A percentile compares a stretch with the other conserved stretches of the same genome.
These are phyloP conservation scores for Colletotrichum somersetense DNA, from an alignment of 2,329 filamentous ascomycete species.

Conservation along the genomic window DNA sequence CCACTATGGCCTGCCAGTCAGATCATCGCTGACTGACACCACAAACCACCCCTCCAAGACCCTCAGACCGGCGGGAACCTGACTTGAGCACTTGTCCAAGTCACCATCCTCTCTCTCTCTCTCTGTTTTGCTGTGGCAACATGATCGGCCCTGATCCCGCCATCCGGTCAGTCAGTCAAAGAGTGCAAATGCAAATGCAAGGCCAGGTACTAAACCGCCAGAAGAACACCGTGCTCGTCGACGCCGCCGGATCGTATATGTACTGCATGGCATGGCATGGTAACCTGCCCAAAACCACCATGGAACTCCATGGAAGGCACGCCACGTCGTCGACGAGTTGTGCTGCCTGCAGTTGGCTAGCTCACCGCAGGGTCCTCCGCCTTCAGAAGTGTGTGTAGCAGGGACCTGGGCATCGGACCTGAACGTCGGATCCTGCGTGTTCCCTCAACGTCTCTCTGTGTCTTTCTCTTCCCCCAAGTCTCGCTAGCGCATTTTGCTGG, in stretches of 20 bases:
- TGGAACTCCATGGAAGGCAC: background rate
- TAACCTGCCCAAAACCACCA: background rate
- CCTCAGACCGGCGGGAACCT: constrained; percentile 25
- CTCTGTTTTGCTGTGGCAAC: constrained; percentile 6
- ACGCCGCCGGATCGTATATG: background rate
- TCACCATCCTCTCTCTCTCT: constrained; percentile 12
- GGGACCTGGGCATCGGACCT: constrained; percentile 29
- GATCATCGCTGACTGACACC: constrained; percentile 37
- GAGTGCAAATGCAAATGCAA: constrained; percentile 9
- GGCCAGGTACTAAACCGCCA: background rate
- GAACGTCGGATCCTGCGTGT: constrained; percentile 21
- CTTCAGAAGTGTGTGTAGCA: constrained; percentile 8
- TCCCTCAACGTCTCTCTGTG: background rate
- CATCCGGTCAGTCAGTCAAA: constrained; percentile 23
- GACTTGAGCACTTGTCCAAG: constrained; percentile 36
- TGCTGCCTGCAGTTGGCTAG: background rate
- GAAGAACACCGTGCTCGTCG: background rate
- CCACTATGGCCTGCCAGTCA: constrained; percentile 27
- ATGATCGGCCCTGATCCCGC: constrained; percentile 23
- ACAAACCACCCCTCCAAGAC: constrained; percentile 10
- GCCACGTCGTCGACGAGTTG: background rate
- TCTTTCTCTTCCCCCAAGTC: constrained; percentile 3
- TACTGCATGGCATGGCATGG: background rate
- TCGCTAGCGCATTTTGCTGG: constrained; percentile 26
- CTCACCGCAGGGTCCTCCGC: constrained; percentile 34